Percentiles rank a stretch among this genome's conserved stretches.
phyloP scores from a whole-genome alignment of 768 basidiomycete genomes.

The Lentinula edodes region DNA sequence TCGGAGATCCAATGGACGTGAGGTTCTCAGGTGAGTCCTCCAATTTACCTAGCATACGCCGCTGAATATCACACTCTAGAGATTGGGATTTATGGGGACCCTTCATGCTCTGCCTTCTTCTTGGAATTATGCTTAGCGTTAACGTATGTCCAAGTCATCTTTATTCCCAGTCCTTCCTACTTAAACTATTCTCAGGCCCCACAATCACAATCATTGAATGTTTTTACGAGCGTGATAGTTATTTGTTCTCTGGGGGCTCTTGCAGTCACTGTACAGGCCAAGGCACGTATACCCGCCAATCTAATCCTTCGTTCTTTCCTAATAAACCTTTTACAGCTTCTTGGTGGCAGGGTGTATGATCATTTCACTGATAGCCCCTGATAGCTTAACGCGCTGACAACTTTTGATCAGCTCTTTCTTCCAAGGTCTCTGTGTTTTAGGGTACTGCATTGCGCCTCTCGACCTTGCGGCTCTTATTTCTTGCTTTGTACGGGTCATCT shows the following conservation, averaged over 20 bases:
- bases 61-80: conserved; percentile 30
- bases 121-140: conserved; percentile 81
- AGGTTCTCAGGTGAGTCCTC: conserved; percentile 59
- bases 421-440: conserved; percentile 90
- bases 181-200: conserved; percentile 58
- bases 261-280: conserved; percentile 92
- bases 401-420: conserved; percentile 71
- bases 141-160: conserved; percentile 44
- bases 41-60: conserved; percentile 4
- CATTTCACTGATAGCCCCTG: background rate
- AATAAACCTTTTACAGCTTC: conserved; percentile 39
- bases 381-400: conserved; percentile 1
- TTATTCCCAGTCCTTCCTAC: background rate
- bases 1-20: conserved; percentile 63
- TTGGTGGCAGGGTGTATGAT: conserved; percentile 77
- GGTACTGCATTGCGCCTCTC: conserved; percentile 93
- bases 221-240: conserved; percentile 93
- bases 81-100: conserved; percentile 99
- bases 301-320: background rate
- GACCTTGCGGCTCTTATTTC: conserved; percentile 86
- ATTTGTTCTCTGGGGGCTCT: conserved; percentile 89
- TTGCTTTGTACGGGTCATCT: conserved; percentile 80
- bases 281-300: conserved; percentile 39
- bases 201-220: conserved; percentile 70
- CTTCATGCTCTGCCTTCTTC: conserved; percentile 70